A percentile compares a stretch with the other conserved stretches of the same genome.
These are phyloP conservation scores for Saccharomycopsis babjevae DNA, from an alignment of 805 yeast genomes.

Conservation along the genomic window DNA sequence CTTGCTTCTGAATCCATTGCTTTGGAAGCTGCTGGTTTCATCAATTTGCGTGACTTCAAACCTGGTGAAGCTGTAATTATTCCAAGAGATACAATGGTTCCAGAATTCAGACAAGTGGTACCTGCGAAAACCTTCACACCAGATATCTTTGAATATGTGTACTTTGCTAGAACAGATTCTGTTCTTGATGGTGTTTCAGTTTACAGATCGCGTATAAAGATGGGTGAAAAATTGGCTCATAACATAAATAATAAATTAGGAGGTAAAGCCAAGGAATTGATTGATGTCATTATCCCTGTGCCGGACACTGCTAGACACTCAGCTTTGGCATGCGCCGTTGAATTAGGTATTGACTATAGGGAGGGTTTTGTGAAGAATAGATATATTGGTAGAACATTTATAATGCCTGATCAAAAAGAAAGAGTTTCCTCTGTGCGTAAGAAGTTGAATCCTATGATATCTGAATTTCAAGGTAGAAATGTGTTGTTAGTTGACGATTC, in stretches of 20 bases:
- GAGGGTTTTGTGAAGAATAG: conserved; percentile 97
- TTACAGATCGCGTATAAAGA: conserved; percentile 80
- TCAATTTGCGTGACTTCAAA: conserved; percentile 64
- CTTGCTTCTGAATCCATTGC: conserved; percentile 93
- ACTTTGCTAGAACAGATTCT: conserved; percentile 96
- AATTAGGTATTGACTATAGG: conserved; percentile 72
- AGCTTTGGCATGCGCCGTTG: conserved; percentile 84
- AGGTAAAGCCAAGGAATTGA: conserved; percentile 39
- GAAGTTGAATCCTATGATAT: conserved; percentile 91
- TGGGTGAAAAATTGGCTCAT: conserved; percentile 85
- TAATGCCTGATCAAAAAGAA: conserved; percentile 96
- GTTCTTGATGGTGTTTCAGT: conserved; percentile 96
- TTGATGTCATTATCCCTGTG: conserved; percentile 95
- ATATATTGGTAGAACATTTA: conserved; percentile 94
- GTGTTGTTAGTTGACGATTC: conserved; percentile 94
- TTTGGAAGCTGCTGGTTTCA: conserved; percentile 81
- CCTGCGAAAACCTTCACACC: conserved; percentile 76
- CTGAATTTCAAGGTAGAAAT: conserved; percentile 75
- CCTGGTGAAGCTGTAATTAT: conserved; percentile 98
- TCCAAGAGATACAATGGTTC: conserved; percentile 61
- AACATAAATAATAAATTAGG: conserved; percentile 42
- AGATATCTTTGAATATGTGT: conserved; percentile 93
- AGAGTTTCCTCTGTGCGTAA: conserved; percentile 89
- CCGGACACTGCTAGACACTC: conserved; percentile 98
- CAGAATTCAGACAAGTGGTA: conserved; percentile 81